Evolutionary conservation across 163 green algal species (phyloP).

Genomic region (Chlorella variabilis): DNA sequence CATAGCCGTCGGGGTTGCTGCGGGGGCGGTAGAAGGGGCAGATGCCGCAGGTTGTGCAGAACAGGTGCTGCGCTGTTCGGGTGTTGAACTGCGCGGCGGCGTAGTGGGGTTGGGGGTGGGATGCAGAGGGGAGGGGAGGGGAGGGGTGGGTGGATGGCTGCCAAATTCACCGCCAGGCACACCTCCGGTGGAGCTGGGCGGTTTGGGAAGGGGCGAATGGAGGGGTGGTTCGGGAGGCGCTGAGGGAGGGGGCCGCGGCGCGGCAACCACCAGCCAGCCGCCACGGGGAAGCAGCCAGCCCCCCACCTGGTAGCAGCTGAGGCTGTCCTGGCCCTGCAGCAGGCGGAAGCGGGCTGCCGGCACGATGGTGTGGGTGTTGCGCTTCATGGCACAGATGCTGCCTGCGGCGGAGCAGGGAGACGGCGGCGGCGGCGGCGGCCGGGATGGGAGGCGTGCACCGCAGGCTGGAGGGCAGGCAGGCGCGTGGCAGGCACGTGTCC

Average conservation of each 20-base stretch:
- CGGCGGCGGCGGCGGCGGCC: too few species aligned
- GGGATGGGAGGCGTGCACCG: too few species aligned
- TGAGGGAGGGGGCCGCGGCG: too few species aligned
- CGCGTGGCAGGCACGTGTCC: too few species aligned
- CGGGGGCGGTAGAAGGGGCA: conserved; percentile 42
- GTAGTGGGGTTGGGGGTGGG: neutral
- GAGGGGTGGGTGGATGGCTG: too few species aligned
- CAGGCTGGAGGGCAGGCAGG: too few species aligned
- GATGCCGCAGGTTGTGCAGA: conserved; percentile 44
- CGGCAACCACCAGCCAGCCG: too few species aligned
- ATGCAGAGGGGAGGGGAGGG: neutral
- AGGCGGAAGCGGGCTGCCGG: conserved; percentile 23
- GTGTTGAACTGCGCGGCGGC: conserved; percentile 39
- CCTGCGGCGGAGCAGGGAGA: neutral
- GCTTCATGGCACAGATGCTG: conserved; percentile 39
- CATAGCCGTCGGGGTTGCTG: conserved; percentile 38
- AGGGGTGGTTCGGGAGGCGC: too few species aligned
- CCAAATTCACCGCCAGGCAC: too few species aligned
- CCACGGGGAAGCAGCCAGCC: too few species aligned
- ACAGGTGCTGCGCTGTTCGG: conserved; percentile 28
- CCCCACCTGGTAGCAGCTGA: conserved; percentile 32
- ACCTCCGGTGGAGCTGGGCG: too few species aligned
- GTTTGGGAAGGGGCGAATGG: too few species aligned
- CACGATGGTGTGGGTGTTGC: conserved; percentile 42
- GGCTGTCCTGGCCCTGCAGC: neutral